phyloP scores from a whole-genome alignment of 768 basidiomycete genomes.

The Lactarius sp. region DNA sequence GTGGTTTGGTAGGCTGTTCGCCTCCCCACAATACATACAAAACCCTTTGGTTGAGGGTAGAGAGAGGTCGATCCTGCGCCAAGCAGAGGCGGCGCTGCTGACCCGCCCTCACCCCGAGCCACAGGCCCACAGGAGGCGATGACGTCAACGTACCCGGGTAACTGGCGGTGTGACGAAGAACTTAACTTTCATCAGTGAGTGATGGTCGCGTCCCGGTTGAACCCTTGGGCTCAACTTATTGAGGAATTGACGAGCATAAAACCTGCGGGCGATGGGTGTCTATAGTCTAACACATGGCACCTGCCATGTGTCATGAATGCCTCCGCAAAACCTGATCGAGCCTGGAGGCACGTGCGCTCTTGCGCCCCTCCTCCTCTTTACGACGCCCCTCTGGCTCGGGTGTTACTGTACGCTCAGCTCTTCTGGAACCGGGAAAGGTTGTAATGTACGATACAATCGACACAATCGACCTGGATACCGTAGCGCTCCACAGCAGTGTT shows the following conservation, averaged over 20 bases:
- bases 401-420: slow-evolving; percentile 1
- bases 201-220: no score
- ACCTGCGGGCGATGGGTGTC: not conserved
- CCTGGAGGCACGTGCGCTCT: not conserved
- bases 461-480: slow-evolving; percentile 21
- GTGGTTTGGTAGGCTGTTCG: not conserved
- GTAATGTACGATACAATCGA: slow-evolving; percentile 7
- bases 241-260: no score
- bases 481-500: slow-evolving; percentile 15
- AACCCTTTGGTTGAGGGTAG: not conserved
- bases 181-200: no score
- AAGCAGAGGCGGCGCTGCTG: not conserved
- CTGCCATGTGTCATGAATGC: no score
- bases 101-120: not conserved
- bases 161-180: no score
- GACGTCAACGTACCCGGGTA: no score
- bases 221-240: no score
- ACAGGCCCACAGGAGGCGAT: no score
- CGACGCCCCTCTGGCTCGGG: not conserved
- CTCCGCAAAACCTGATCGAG: no score
- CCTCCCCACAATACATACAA: not conserved
- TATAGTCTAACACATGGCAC: no score
- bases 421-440: slow-evolving; percentile 18
- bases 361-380: not conserved
- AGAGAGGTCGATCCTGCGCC: no score